Evolutionary conservation across 179 eudicot genomes (phyloP), one percentile per base, ranked within the genome.

Genomic region (Silene vulgaris): DNA sequence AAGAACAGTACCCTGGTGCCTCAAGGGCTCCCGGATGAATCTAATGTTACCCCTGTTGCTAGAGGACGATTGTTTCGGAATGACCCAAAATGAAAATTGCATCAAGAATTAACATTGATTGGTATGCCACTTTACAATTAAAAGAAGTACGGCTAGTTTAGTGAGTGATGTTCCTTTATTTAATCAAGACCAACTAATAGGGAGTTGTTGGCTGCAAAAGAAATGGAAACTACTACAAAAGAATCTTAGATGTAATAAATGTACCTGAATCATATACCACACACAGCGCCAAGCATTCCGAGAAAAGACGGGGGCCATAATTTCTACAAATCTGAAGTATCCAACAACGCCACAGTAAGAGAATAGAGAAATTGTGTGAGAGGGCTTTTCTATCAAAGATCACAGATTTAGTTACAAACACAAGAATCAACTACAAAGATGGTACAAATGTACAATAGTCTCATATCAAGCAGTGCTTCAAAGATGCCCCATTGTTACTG

Each of bases 231-330:
- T 14, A 52, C 20, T 26, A 71, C 43, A 48, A 28, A 16, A 8
- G 2, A 52, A 71, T 65, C 61, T 23, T 6, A 5, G 50, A 29
- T 16, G 16, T 45, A 26, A 50, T n/a, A 72, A 56, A 56, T 56
- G n/a, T 76, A 94, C 98, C 97, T 94, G 98, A 88, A 94, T 90
- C 97, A 94, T 88, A 80, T 93, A 90, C 98, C 98, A 93, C 52
- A 93, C 98, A 77, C 98, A 93, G 56, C 91, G 91, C 98, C 98
- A 94, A 52, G 98, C 98, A 75, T 80, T 85, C 76, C 94, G 84
- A 21, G 98, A 94, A 80, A 94, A 94, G 66, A 91, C 97, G 61
- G 98, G 98, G 73, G 98, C 98, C 98, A 94, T 94, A 62, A 94
- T 94, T 77, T 94, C 98, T 59, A 94, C 97, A 83, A 94, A 94